Conservation (phyloP, 2,329 filamentous ascomycete genomes). For the Verticillium klebahnii region DNA sequence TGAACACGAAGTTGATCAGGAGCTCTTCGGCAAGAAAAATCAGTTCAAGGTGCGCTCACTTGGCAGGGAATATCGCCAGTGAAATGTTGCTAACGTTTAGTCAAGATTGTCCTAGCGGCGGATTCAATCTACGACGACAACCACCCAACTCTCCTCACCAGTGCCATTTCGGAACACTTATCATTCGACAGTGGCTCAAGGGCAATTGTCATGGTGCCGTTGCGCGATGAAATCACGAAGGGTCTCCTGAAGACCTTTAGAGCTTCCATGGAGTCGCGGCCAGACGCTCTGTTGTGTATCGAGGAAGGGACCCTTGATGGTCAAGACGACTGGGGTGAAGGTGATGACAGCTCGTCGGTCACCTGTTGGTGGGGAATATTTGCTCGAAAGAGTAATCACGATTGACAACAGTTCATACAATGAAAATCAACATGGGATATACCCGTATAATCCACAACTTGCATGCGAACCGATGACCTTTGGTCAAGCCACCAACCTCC, state of each 20-base stretch:
- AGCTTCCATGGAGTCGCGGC: slow-evolving; percentile 51
- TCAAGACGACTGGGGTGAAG: slow-evolving; percentile 68
- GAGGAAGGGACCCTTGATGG: slow-evolving; percentile 60
- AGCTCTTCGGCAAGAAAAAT: slow-evolving; percentile 36
- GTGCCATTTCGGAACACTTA: slow-evolving; percentile 66
- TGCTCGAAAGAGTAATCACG: slow-evolving; percentile 10
- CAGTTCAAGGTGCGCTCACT: slow-evolving; percentile 44
- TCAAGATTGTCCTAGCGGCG: slow-evolving; percentile 71
- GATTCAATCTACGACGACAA: slow-evolving; percentile 84
- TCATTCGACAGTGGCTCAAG: slow-evolving; percentile 50
- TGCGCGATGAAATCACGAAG: slow-evolving; percentile 64
- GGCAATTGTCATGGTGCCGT: slow-evolving; percentile 75
- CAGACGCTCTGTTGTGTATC: slow-evolving; percentile 41
- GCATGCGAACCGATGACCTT: no score
- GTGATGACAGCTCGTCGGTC: slow-evolving; percentile 42
- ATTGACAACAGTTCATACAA: neutral
- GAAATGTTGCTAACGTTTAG: neutral
- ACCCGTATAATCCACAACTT: no score
- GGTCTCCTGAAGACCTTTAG: slow-evolving; percentile 60
- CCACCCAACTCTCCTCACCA: slow-evolving; percentile 70
- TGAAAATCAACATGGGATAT: neutral
- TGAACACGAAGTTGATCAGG: slow-evolving; percentile 37
- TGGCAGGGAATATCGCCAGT: neutral
- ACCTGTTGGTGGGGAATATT: slow-evolving; percentile 69
- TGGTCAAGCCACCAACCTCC: no score